Conservation (phyloP, 2,329 filamentous ascomycete species). For the Beauveria sp. region DNA sequence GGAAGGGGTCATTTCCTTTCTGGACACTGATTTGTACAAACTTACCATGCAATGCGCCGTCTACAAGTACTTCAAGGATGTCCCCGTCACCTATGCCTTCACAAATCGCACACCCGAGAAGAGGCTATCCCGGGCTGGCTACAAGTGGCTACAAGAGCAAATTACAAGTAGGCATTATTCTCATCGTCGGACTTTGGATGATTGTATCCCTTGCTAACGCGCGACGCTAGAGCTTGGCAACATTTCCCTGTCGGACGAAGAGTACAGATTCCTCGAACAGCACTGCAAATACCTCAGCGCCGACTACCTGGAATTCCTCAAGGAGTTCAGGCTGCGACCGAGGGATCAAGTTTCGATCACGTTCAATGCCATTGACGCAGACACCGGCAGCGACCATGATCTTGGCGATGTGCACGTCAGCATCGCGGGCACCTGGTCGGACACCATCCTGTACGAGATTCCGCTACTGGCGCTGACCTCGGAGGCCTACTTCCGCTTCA, state of each 20-base stretch:
- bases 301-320: conserved; percentile 74
- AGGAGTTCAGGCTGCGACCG: conserved; percentile 73
- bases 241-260: conserved; percentile 69
- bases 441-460: conserved; percentile 97
- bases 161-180: conserved; percentile 55
- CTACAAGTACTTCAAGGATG: conserved; percentile 79
- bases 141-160: conserved; percentile 77
- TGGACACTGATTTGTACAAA: conserved; percentile 87
- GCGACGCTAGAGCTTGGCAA: conserved; percentile 62
- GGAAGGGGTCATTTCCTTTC: conserved; percentile 72
- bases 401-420: conserved; percentile 69
- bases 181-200: neutral
- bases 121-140: conserved; percentile 77
- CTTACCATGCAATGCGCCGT: conserved; percentile 98
- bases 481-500: conserved; percentile 96
- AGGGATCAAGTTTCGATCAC: conserved; percentile 68
- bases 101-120: conserved; percentile 94
- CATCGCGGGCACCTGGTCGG: conserved; percentile 79
- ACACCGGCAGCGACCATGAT: conserved; percentile 57
- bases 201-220: neutral
- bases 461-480: conserved; percentile 86
- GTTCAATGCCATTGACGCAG: conserved; percentile 49
- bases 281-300: conserved; percentile 74
- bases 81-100: conserved; percentile 82
- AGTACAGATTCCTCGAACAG: conserved; percentile 68